Conservation (phyloP, 2,329 filamentous ascomycete genomes). For the Westerdykella ornata region DNA sequence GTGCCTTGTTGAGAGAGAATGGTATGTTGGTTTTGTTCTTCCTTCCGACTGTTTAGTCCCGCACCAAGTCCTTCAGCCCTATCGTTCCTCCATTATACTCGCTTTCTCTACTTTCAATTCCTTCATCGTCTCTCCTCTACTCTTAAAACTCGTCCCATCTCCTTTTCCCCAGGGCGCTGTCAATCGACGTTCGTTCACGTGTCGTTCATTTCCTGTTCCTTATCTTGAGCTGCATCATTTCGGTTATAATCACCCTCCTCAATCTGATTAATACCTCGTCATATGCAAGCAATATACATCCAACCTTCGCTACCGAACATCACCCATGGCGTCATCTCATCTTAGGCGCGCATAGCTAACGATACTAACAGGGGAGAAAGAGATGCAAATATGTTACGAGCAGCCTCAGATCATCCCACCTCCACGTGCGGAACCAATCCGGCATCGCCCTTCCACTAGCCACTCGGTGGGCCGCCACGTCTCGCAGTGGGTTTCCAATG, state of each 20-base stretch:
- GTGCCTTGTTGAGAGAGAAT: slow-evolving; percentile 12
- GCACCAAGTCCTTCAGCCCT: background rate
- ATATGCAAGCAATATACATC: slow-evolving; percentile 8
- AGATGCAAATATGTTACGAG: slow-evolving; percentile 30
- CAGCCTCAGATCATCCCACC: slow-evolving; percentile 25
- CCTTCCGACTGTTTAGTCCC: slow-evolving; percentile 1
- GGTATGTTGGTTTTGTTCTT: slow-evolving; percentile 22
- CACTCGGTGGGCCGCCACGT: slow-evolving; percentile 31
- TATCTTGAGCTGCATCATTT: slow-evolving; percentile 16
- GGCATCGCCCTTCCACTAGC: slow-evolving; percentile 29
- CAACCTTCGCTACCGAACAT: slow-evolving; percentile 6
- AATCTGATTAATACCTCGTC: slow-evolving; percentile 19
- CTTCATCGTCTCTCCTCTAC: background rate
- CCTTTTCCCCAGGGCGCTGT: background rate
- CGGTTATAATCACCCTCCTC: slow-evolving; percentile 15
- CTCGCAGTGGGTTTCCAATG: slow-evolving; percentile 32
- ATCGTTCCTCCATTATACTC: slow-evolving; percentile 1
- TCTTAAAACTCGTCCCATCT: background rate
- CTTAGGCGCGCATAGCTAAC: slow-evolving; percentile 12
- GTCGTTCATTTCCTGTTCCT: slow-evolving; percentile 10
- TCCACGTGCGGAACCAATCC: slow-evolving; percentile 25
- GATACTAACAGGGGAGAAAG: slow-evolving; percentile 12
- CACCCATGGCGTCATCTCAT: slow-evolving; percentile 7
- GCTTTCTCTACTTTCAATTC: slow-evolving; percentile 1
- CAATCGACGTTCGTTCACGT: slow-evolving; percentile 2